Evolutionary conservation across 495 filamentous ascomycete species (phyloP).

Genomic region (Jackrogersella multiformis): DNA sequence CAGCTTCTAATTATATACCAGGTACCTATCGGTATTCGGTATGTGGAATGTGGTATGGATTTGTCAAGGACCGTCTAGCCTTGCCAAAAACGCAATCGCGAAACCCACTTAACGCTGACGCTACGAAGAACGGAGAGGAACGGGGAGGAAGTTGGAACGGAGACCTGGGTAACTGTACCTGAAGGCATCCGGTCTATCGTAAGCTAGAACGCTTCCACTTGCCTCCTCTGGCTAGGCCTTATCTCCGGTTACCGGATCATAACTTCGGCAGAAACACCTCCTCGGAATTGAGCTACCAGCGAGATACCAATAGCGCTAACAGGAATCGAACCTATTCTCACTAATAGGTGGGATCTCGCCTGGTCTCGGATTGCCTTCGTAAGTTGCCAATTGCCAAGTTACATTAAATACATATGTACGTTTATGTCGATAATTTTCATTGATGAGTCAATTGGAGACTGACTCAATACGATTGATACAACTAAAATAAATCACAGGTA

Average conservation of each 20-base stretch:
- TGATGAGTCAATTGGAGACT: constrained; percentile 6
- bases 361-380: neutral
- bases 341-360: no score
- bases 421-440: neutral
- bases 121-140: neutral
- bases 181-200: neutral
- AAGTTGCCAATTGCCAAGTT: neutral
- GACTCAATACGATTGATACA: neutral
- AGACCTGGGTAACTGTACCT: constrained; percentile 4
- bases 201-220: constrained; percentile 3
- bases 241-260: constrained; percentile 26
- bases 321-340: no score
- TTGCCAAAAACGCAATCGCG: no score
- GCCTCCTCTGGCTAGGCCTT: constrained; percentile 3
- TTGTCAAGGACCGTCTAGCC: no score
- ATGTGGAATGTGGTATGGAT: no score
- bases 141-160: neutral
- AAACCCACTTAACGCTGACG: constrained; percentile 1
- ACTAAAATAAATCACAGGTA: neutral
- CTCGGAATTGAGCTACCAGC: no score
- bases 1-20: no score
- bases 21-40: neutral
- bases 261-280: neutral
- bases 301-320: no score
- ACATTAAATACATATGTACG: neutral